Base-by-base conservation (phyloP, 2,329 filamentous ascomycete genomes). In the Colletotrichum sp. region DNA sequence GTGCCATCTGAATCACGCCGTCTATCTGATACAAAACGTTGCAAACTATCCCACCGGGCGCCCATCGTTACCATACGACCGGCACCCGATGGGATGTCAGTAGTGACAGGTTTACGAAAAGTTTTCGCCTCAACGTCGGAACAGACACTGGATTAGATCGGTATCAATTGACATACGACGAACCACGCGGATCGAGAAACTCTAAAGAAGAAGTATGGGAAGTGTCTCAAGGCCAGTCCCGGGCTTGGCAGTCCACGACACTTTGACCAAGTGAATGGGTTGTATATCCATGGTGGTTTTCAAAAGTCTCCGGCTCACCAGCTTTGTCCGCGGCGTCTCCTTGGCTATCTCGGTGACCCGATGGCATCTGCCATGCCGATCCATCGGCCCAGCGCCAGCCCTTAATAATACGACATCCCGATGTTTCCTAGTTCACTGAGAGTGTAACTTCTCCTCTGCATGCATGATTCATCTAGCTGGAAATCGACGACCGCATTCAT, bases 381-480 rank as follows among this genome's bases (percentile, higher is more conserved):
- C 44, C 44, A 5, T 4, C 44, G 44, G 44, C n/a, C 44, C 44
- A 52, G 6, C 4, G 6, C 6, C 6, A 52, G 6, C 2, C n/a
- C n/a, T 13, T 7, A 8, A 52, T 7, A 22, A 52, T 4, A 1
- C 19, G 19, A 48, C 11, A 52, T 13, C 44, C 11, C 11, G n/a
- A 52, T 0, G 44, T 1, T 22, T 1, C n/a, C n/a, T 52, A 3
- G 6, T 22, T 22, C 6, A 8, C 3, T 22, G n/a, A 0, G 12
- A 22, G 4, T 22, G n/a, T 1, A 6, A 25, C 6, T 6, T 2
- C 5, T 22, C n/a, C 44, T 1, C 5, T 0, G 22, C n/a, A 1
- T 22, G 44, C 19, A 48, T 52, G n/a, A 52, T 13, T 25, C n/a
- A 13, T 52, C 4, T 13, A 25, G 44, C 1, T 52, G 44, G 44